Conservation (phyloP, 2,329 filamentous ascomycete genomes). For the Fusarium sp. region DNA sequence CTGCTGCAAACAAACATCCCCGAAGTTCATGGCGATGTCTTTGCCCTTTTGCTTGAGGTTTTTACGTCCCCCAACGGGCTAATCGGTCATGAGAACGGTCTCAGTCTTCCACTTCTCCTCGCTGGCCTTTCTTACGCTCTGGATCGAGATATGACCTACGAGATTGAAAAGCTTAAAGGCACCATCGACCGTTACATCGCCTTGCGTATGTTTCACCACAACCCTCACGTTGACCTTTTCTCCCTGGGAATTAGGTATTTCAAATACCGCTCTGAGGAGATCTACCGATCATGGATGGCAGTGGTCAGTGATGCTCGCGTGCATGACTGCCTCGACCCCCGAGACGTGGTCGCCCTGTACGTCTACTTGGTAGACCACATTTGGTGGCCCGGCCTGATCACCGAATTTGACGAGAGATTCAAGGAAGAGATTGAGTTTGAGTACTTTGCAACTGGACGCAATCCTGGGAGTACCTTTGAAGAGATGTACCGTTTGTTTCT, state of each 20-base stretch:
- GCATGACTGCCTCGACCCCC: not conserved
- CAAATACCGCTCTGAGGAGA: conserved; percentile 45
- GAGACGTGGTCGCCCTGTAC: conserved; percentile 12
- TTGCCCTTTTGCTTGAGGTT: conserved; percentile 44
- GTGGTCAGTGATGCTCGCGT: not conserved
- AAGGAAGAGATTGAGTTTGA: not conserved
- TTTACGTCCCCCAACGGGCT: conserved; percentile 35
- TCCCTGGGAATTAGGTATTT: conserved; percentile 33
- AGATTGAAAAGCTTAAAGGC: conserved; percentile 36
- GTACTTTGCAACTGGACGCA: not conserved
- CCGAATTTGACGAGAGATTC: conserved; percentile 6
- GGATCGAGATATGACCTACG: conserved; percentile 33
- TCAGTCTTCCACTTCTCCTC: conserved; percentile 48
- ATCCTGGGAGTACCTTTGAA: not conserved
- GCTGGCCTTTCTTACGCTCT: conserved; percentile 30
- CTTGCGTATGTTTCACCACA: conserved; percentile 42
- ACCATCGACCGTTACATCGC: conserved; percentile 45
- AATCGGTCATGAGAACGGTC: conserved; percentile 35
- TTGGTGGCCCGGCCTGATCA: not conserved
- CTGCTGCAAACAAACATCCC: conserved; percentile 13
- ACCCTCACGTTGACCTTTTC: conserved; percentile 24
- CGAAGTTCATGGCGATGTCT: conserved; percentile 31
- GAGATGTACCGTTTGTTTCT: not conserved
- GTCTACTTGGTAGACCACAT: conserved; percentile 16
- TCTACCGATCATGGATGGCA: conserved; percentile 44